A percentile compares a stretch with the other conserved stretches of the same genome.
Evolutionary conservation across 192 early-diverging fungal species (phyloP).

Genomic region (Podila verticillata): DNA sequence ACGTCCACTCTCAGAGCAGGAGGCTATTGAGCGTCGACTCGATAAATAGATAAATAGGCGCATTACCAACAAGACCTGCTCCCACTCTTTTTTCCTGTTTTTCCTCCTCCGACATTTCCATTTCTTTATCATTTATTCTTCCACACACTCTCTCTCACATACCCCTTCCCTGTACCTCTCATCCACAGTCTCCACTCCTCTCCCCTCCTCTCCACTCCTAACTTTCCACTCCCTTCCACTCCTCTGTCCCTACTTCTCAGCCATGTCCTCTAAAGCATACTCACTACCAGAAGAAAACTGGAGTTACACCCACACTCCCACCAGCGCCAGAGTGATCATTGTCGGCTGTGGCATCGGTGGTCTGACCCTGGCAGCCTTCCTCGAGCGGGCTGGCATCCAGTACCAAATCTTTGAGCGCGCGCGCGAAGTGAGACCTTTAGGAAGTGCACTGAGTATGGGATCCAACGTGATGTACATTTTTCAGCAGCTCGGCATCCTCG

Average conservation of each 20-base stretch:
- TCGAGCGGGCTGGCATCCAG: constrained; percentile 27
- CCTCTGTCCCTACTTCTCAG: neutral
- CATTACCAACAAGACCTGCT: too few relatives aligned
- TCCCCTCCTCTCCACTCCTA: neutral
- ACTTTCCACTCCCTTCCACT: neutral
- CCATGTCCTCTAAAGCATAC: neutral
- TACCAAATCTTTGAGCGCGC: constrained; percentile 25
- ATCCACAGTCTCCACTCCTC: neutral
- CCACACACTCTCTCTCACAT: neutral
- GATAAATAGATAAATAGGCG: too few relatives aligned
- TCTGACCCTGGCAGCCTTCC: constrained; percentile 15
- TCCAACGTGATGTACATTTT: constrained; percentile 32
- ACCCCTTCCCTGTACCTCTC: neutral
- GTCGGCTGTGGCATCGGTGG: constrained; percentile 29
- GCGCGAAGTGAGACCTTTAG: constrained; percentile 16
- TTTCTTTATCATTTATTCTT: neutral
- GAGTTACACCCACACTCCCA: neutral
- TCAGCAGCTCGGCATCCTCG: constrained; percentile 32
- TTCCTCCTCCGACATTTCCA: neutral
- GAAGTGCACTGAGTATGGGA: constrained; percentile 23
- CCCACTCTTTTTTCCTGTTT: neutral
- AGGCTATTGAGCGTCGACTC: too few relatives aligned
- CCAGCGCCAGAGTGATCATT: constrained; percentile 23
- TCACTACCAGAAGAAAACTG: neutral
- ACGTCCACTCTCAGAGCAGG: too few relatives aligned